Evolutionary conservation across 345 rosid genomes (phyloP).

Genomic region (Rhizophora apiculata): DNA sequence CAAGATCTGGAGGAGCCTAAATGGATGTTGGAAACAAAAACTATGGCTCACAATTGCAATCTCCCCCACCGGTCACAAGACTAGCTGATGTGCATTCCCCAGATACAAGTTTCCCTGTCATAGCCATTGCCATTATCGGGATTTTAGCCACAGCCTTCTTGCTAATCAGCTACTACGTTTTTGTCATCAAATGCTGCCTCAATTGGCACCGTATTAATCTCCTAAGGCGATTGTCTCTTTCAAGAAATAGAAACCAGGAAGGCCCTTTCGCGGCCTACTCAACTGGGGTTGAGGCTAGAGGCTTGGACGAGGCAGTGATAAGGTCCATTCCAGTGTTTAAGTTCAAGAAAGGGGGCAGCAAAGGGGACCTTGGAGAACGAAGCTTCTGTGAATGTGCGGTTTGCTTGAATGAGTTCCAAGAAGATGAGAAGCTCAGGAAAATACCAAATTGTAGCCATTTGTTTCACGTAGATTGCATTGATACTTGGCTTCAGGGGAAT

Average conservation of each 20-base stretch:
- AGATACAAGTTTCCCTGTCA: slow-evolving; percentile 64
- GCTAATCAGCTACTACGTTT: slow-evolving; percentile 81
- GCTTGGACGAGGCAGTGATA: slow-evolving; percentile 76
- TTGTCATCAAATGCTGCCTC: slow-evolving; percentile 85
- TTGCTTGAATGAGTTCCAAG: slow-evolving; percentile 80
- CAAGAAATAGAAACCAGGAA: slow-evolving; percentile 42
- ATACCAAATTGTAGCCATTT: slow-evolving; percentile 78
- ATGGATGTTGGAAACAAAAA: slow-evolving; percentile 48
- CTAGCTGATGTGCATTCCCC: slow-evolving; percentile 34
- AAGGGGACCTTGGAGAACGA: slow-evolving; percentile 37
- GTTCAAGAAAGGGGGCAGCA: slow-evolving; percentile 49
- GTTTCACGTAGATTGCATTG: slow-evolving; percentile 91
- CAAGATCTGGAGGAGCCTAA: slow-evolving; percentile 11
- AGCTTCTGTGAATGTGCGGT: slow-evolving; percentile 62
- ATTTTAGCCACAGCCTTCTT: slow-evolving; percentile 78
- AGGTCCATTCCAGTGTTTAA: slow-evolving; percentile 73
- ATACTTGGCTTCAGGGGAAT: slow-evolving; percentile 86
- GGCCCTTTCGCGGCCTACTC: slow-evolving; percentile 49
- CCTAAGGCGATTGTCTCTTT: slow-evolving; percentile 51
- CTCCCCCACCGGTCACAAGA: slow-evolving; percentile 32
- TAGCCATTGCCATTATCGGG: slow-evolving; percentile 73
- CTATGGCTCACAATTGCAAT: slow-evolving; percentile 15
- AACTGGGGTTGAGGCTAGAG: slow-evolving; percentile 43
- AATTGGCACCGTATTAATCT: slow-evolving; percentile 74
- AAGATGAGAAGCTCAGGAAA: slow-evolving; percentile 64